Percentiles rank a stretch among this genome's conserved stretches.
These are phyloP conservation scores for Chrysoporthe deuterocubensis DNA, from an alignment of 2,329 filamentous ascomycete genomes.

Conservation along the genomic window DNA sequence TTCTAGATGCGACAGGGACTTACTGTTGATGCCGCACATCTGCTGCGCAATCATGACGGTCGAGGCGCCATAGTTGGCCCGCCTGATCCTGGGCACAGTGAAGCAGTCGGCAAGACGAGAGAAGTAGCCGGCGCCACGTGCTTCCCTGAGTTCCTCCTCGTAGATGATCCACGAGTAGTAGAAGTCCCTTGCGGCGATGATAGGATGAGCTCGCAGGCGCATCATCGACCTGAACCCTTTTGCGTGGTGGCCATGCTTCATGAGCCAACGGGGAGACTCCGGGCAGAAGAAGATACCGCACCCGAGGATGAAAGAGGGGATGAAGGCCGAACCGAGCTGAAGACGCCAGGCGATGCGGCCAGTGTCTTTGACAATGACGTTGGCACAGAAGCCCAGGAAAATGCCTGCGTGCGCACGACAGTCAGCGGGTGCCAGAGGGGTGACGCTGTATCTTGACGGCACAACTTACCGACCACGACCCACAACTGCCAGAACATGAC, in stretches of 20 bases:
- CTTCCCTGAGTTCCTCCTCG: slow-evolving; percentile 54
- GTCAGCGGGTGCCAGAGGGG: not conserved
- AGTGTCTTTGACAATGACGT: slow-evolving; percentile 58
- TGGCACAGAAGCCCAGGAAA: slow-evolving; percentile 63
- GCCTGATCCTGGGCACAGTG: slow-evolving; percentile 69
- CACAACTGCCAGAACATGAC: slow-evolving; percentile 30
- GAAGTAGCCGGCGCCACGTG: slow-evolving; percentile 56
- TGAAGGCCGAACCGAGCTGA: slow-evolving; percentile 66
- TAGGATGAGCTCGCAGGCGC: slow-evolving; percentile 54
- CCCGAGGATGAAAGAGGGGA: slow-evolving; percentile 61
- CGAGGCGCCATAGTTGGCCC: slow-evolving; percentile 76
- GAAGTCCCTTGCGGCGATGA: slow-evolving; percentile 64
- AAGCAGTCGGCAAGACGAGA: slow-evolving; percentile 69
- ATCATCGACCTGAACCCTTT: slow-evolving; percentile 63
- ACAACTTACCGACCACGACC: slow-evolving; percentile 22
- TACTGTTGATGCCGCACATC: slow-evolving; percentile 58
- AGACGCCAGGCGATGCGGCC: slow-evolving; percentile 62
- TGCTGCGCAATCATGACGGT: slow-evolving; percentile 81
- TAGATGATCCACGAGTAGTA: slow-evolving; percentile 66
- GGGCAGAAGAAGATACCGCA: slow-evolving; percentile 68
- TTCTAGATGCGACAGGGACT: not conserved
- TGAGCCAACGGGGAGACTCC: slow-evolving; percentile 67
- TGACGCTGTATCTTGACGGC: not conserved
- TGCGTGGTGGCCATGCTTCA: slow-evolving; percentile 66
- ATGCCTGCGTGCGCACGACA: slow-evolving; percentile 43